Evolutionary conservation across 2,329 filamentous ascomycete species (phyloP).

Genomic region (Aotearoamyces nothofagi): DNA sequence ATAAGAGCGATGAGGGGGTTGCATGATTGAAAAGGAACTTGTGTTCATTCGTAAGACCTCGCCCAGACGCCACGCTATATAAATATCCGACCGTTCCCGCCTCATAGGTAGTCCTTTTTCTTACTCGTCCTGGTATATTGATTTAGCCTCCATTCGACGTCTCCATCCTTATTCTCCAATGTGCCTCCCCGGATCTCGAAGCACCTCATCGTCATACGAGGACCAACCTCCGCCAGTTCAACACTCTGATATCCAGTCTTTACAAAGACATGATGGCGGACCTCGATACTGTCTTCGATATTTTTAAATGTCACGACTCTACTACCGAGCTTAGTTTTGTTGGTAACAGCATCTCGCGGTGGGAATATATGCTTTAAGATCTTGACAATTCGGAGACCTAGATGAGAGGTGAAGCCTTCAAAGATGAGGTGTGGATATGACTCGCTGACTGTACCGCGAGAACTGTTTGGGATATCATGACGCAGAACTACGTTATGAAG

Average conservation of each 20-base stretch:
- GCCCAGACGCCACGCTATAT: no score
- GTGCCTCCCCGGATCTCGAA: slow-evolving; percentile 91
- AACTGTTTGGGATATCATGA: slow-evolving; percentile 80
- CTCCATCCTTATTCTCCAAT: slow-evolving; percentile 85
- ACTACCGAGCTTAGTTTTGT: slow-evolving; percentile 63
- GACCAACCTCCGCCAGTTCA: slow-evolving; percentile 78
- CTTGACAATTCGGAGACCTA: slow-evolving; percentile 74
- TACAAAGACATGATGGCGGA: slow-evolving; percentile 88
- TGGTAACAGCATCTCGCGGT: slow-evolving; percentile 62
- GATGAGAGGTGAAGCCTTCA: slow-evolving; percentile 71
- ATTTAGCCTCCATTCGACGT: slow-evolving; percentile 91
- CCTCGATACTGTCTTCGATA: slow-evolving; percentile 84
- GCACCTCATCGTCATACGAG: slow-evolving; percentile 90
- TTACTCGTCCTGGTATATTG: slow-evolving; percentile 86
- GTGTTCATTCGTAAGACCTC: no score
- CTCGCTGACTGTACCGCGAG: slow-evolving; percentile 79
- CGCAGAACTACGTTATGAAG: slow-evolving; percentile 87
- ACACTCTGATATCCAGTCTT: slow-evolving; percentile 82
- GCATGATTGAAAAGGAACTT: no score
- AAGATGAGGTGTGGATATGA: slow-evolving; percentile 92
- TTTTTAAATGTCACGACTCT: slow-evolving; percentile 91
- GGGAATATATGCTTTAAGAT: slow-evolving; percentile 92
- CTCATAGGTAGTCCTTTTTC: slow-evolving; percentile 90
- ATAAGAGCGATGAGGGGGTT: slow-evolving; percentile 3
- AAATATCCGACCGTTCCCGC: no score